Evolutionary conservation across 1,284 basidiomycete species (phyloP).

Genomic region (Anthracocystis setariae): DNA sequence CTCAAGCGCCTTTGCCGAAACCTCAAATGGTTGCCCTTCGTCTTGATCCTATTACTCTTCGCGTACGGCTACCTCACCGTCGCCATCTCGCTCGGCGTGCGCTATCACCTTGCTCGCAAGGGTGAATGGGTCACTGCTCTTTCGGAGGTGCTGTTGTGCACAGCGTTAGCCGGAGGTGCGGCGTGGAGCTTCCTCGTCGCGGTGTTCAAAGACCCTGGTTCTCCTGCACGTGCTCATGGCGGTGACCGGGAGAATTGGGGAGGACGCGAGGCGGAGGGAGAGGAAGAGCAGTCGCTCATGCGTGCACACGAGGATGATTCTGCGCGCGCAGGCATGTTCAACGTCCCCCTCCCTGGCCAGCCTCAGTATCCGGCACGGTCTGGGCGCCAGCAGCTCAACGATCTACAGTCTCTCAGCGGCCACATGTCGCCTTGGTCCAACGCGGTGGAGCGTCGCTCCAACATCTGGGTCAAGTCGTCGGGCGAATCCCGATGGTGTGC

Average conservation of each 20-base stretch:
- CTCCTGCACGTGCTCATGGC: slow-evolving; percentile 4
- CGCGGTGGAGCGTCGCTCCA: slow-evolving; percentile 22
- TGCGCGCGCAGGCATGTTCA: slow-evolving; percentile 35
- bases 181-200: slow-evolving; percentile 49
- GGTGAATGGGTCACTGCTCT: slow-evolving; percentile 27
- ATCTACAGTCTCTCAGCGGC: slow-evolving; percentile 24
- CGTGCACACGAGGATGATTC: slow-evolving; percentile 4
- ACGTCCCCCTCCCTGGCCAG: slow-evolving; percentile 45
- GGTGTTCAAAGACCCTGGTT: slow-evolving; percentile 45
- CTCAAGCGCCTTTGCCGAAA: slow-evolving; percentile 32
- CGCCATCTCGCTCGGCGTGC: slow-evolving; percentile 37
- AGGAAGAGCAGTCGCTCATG: slow-evolving; percentile 28
- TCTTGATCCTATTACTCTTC: slow-evolving; percentile 43
- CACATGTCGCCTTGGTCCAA: slow-evolving; percentile 1
- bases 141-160: slow-evolving; percentile 36
- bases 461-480: slow-evolving; percentile 58
- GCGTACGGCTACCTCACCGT: slow-evolving; percentile 45
- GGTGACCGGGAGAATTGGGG: slow-evolving; percentile 19
- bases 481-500: slow-evolving; percentile 59
- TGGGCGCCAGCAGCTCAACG: slow-evolving; percentile 46
- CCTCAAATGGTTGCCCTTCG: slow-evolving; percentile 39
- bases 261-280: slow-evolving; percentile 5
- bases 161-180: slow-evolving; percentile 41
- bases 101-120: slow-evolving; percentile 28
- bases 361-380: slow-evolving; percentile 50